Conservation (phyloP, 2,329 filamentous ascomycete genomes). For the Botryotinia convoluta region DNA sequence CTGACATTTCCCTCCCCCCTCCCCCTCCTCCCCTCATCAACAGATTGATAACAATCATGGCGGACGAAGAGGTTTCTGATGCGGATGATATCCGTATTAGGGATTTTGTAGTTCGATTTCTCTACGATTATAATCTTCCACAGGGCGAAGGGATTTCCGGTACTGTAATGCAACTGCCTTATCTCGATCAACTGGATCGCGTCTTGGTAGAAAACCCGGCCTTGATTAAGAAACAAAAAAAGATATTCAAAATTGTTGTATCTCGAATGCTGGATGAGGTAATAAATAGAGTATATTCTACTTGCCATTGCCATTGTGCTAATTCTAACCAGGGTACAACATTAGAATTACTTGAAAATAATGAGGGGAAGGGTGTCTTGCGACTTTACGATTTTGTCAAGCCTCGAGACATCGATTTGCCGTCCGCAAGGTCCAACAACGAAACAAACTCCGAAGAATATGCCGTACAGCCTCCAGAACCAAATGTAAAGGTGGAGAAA, state of each 20-base stretch:
- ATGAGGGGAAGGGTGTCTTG: background rate
- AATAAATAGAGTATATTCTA: background rate
- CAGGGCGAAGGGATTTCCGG: background rate
- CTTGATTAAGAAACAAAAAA: conserved; percentile 6
- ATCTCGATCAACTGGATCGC: conserved; percentile 11
- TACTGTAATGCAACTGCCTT: background rate
- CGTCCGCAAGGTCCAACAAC: background rate
- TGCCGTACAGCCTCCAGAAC: background rate
- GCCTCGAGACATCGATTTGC: background rate
- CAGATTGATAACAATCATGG: background rate
- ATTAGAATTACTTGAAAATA: conserved; percentile 5
- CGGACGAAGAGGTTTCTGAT: conserved; percentile 6
- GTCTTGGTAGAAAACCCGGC: background rate
- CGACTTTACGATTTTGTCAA: conserved; percentile 11
- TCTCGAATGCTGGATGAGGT: conserved; percentile 3
- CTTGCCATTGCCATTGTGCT: background rate
- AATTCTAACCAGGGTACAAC: background rate
- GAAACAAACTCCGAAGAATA: background rate
- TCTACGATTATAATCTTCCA: conserved; percentile 1
- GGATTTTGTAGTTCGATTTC: background rate
- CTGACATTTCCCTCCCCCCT: background rate
- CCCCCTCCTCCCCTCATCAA: background rate
- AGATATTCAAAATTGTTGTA: background rate
- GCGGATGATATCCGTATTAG: background rate
- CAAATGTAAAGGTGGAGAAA: background rate